Evolutionary conservation across 2,329 filamentous ascomycete species (phyloP).

Genomic region (Neopestalotiopsis sp.): DNA sequence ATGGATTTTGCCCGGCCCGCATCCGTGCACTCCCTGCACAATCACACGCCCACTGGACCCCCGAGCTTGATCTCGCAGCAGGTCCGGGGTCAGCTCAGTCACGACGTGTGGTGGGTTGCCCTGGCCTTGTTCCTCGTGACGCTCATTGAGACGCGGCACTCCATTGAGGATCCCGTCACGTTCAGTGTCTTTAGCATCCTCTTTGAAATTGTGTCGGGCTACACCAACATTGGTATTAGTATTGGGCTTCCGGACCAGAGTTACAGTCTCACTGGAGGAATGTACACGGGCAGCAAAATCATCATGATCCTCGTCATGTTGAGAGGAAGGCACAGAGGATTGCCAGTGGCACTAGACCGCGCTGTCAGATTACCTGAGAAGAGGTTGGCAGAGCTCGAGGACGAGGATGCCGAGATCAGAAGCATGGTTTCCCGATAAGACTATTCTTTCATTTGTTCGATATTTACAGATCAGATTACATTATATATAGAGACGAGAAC

Average conservation of each 20-base stretch:
- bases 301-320: slow-evolving; percentile 16
- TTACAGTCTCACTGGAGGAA: slow-evolving; percentile 61
- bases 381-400: slow-evolving; percentile 15
- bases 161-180: slow-evolving; percentile 53
- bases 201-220: slow-evolving; percentile 61
- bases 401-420: slow-evolving; percentile 18
- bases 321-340: slow-evolving; percentile 13
- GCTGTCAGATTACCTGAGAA: slow-evolving; percentile 18
- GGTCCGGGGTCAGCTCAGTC: slow-evolving; percentile 63
- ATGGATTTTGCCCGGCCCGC: slow-evolving; percentile 16
- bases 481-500: slow-evolving; percentile 2
- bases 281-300: slow-evolving; percentile 50
- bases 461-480: neutral
- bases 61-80: slow-evolving; percentile 57
- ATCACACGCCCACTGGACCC: slow-evolving; percentile 4
- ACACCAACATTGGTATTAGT: slow-evolving; percentile 64
- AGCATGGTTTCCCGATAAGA: slow-evolving; percentile 6
- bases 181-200: slow-evolving; percentile 64
- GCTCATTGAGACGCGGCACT: slow-evolving; percentile 61
- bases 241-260: slow-evolving; percentile 56
- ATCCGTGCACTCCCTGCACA: slow-evolving; percentile 14
- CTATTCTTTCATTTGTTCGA: neutral
- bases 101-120: slow-evolving; percentile 70
- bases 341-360: slow-evolving; percentile 11
- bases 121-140: slow-evolving; percentile 64